phyloP scores from a whole-genome alignment of 805 yeast species.

The Ogataea dorogensis region DNA sequence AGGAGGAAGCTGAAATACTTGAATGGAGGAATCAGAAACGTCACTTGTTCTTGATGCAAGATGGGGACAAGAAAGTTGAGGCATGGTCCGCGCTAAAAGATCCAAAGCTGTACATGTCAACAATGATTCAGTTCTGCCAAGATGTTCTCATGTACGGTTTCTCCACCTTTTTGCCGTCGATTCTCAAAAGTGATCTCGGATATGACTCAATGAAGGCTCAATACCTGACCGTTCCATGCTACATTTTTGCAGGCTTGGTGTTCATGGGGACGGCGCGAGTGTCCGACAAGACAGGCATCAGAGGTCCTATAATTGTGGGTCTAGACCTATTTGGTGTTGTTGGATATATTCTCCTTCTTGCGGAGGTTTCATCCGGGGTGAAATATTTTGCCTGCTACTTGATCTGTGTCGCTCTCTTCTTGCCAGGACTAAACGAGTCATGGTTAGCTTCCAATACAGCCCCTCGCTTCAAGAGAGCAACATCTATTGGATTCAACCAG shows the following conservation, averaged over 20 bases:
- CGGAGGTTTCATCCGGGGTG: conserved; percentile 24
- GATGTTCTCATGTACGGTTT: conserved; percentile 44
- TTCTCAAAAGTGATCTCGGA: conserved; percentile 35
- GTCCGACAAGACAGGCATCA: conserved; percentile 29
- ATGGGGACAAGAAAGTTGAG: conserved; percentile 10
- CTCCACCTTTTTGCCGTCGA: conserved; percentile 41
- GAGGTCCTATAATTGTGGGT: conserved; percentile 34
- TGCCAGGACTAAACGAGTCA: conserved; percentile 38
- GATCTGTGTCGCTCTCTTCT: conserved; percentile 37
- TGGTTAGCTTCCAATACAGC: conserved; percentile 46
- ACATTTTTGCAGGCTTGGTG: conserved; percentile 33
- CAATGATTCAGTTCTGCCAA: conserved; percentile 44
- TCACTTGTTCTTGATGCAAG: conserved; percentile 10
- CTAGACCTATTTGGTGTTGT: conserved; percentile 28
- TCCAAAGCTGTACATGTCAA: conserved; percentile 35
- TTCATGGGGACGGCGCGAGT: conserved; percentile 27
- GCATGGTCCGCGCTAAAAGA: conserved; percentile 36
- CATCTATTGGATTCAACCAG: conserved; percentile 43
- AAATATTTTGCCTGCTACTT: conserved; percentile 32
- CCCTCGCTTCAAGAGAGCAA: conserved; percentile 42
- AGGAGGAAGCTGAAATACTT: conserved; percentile 11
- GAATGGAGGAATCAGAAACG: conserved; percentile 10
- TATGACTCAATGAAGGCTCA: conserved; percentile 35
- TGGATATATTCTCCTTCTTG: conserved; percentile 34
- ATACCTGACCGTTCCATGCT: conserved; percentile 41